Conservation (phyloP, 2,329 filamentous ascomycete genomes). For the Diaporthe sp. region DNA sequence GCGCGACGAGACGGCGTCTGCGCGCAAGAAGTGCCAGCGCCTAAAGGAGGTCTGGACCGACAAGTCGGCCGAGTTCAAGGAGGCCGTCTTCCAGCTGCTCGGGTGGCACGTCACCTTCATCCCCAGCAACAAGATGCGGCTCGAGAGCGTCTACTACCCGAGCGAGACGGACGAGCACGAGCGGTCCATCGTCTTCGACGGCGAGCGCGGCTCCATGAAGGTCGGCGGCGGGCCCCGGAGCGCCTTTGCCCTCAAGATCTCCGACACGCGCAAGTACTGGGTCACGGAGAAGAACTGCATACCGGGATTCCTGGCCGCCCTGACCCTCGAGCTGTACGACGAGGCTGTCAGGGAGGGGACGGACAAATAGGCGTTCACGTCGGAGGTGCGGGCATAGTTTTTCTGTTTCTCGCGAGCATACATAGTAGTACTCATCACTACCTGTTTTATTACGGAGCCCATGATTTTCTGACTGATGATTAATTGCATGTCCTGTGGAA, state of each 20-base stretch:
- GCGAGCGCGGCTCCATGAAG: conserved; percentile 97
- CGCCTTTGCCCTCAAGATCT: conserved; percentile 86
- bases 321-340: conserved; percentile 95
- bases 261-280: conserved; percentile 93
- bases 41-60: conserved; percentile 93
- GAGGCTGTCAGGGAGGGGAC: conserved; percentile 53
- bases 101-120: conserved; percentile 97
- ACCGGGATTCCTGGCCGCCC: conserved; percentile 89
- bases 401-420: not conserved
- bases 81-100: conserved; percentile 90
- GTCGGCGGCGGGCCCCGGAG: conserved; percentile 90
- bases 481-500: not conserved
- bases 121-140: conserved; percentile 95
- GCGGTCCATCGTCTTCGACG: conserved; percentile 86
- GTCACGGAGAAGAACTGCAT: conserved; percentile 94
- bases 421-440: not conserved
- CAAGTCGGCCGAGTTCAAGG: conserved; percentile 94
- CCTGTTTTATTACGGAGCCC: not conserved
- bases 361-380: not conserved
- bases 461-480: not conserved
- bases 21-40: conserved; percentile 85
- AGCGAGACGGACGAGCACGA: conserved; percentile 76
- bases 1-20: conserved; percentile 75
- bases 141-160: conserved; percentile 87
- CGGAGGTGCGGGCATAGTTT: not conserved